Percentiles rank a stretch among this genome's conserved stretches.
Conservation (phyloP, 164 flowering plant genomes). For the Berberis thunbergii region DNA sequence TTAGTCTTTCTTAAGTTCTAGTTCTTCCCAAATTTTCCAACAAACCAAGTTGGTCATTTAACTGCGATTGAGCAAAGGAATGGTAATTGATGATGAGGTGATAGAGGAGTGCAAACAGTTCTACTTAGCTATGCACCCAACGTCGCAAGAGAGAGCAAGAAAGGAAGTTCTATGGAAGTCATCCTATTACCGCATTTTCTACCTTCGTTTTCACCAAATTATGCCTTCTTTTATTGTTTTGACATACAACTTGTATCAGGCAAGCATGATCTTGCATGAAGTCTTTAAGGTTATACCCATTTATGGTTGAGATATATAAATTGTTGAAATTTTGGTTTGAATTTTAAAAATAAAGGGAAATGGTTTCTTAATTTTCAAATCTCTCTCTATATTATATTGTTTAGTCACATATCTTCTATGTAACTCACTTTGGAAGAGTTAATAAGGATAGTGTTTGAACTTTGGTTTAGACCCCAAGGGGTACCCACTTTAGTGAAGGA, state of each 20-base stretch:
- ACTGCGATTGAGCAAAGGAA: background rate
- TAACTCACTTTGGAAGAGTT: no score
- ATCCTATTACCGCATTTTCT: background rate
- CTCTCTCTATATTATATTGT: no score
- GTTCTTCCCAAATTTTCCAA: no score
- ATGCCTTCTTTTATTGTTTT: background rate
- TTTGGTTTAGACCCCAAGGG: no score
- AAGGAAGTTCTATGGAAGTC: conserved; percentile 16
- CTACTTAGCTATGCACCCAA: conserved; percentile 13
- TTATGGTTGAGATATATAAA: conserved; percentile 15
- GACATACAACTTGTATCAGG: conserved; percentile 8
- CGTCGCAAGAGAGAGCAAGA: conserved; percentile 23
- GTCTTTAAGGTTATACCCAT: conserved; percentile 40
- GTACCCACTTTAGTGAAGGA: no score
- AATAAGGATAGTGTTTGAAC: no score
- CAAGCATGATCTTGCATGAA: conserved; percentile 29
- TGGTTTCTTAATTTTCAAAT: no score
- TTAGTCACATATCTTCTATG: no score
- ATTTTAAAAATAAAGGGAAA: no score
- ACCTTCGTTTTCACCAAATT: background rate
- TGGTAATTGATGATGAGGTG: conserved; percentile 8
- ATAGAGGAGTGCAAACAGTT: conserved; percentile 15
- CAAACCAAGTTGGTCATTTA: no score
- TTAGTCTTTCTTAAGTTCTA: no score
- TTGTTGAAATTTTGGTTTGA: no score